A percentile compares a stretch with the other conserved stretches of the same genome.
phyloP scores from a whole-genome alignment of 2,329 filamentous ascomycete species.

The Aspergillus ochraceoroseus region DNA sequence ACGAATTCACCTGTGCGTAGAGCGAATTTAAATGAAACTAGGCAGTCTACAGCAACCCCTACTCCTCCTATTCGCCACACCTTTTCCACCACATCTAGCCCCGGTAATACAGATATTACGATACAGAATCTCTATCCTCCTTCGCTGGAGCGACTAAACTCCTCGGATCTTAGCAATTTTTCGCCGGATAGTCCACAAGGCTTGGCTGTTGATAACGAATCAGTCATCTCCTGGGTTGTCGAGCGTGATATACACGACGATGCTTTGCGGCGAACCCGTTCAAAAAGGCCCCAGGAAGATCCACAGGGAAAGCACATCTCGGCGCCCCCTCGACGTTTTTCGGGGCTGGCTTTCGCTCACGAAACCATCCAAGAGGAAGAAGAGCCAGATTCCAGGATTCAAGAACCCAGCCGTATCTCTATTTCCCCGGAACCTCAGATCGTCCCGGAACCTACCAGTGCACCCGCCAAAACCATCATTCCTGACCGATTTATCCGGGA shows the following conservation, averaged over 20 bases:
- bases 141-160: constrained; percentile 21
- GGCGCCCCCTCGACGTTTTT: constrained; percentile 35
- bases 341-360: constrained; percentile 28
- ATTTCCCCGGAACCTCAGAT: not conserved
- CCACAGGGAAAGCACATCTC: constrained; percentile 33
- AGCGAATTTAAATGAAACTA: constrained; percentile 8
- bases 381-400: constrained; percentile 18
- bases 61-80: constrained; percentile 33
- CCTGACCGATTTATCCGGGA: constrained; percentile 15
- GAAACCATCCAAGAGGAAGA: constrained; percentile 32
- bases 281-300: constrained; percentile 22
- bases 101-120: constrained; percentile 20
- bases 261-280: constrained; percentile 33
- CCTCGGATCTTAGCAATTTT: constrained; percentile 7
- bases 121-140: constrained; percentile 30
- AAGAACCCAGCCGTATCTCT: constrained; percentile 5
- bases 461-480: constrained; percentile 26
- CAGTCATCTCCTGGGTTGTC: constrained; percentile 32
- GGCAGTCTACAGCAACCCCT: constrained; percentile 30
- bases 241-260: constrained; percentile 38
- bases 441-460: constrained; percentile 14
- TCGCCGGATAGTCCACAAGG: constrained; percentile 8
- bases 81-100: constrained; percentile 33
- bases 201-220: constrained; percentile 32
- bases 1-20: constrained; percentile 17